phyloP scores from a whole-genome alignment of 108 stramenopile species.

The Fistulifera solaris region DNA sequence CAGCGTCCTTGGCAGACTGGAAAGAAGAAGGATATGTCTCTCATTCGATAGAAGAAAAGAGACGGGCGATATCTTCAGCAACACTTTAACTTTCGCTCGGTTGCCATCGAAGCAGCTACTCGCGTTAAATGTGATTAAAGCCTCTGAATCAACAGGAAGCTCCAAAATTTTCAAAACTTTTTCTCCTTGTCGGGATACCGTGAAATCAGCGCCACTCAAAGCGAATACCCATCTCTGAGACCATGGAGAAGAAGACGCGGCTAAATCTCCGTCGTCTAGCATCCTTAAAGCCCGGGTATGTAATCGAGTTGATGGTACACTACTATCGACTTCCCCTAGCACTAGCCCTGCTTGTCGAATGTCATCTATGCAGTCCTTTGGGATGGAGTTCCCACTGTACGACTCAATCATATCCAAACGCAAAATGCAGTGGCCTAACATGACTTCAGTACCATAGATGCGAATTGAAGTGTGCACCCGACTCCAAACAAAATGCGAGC shows the following conservation, averaged over 20 bases:
- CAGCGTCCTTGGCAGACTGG: background rate
- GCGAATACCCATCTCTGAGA: background rate
- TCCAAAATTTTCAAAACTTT: slow-evolving; percentile 8
- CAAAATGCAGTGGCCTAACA: too few species aligned
- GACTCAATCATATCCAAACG: background rate
- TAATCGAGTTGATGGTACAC: too few species aligned
- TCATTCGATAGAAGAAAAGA: slow-evolving; percentile 26
- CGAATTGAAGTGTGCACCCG: slow-evolving; percentile 14
- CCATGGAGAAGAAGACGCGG: too few species aligned
- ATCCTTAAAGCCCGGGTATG: too few species aligned
- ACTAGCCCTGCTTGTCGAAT: background rate
- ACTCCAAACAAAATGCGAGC: background rate
- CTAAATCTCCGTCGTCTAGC: too few species aligned
- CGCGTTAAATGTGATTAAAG: slow-evolving; percentile 14
- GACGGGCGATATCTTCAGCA: slow-evolving; percentile 31
- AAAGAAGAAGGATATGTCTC: slow-evolving; percentile 7
- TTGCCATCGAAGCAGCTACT: slow-evolving; percentile 21
- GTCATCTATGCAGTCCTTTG: background rate
- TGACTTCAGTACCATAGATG: slow-evolving; percentile 22
- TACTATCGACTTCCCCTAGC: too few species aligned
- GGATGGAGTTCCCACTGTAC: slow-evolving; percentile 10
- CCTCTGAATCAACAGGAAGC: slow-evolving; percentile 29
- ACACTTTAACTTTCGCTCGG: slow-evolving; percentile 21
- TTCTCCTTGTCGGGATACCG: background rate
- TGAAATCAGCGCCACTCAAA: background rate